These are phyloP conservation scores for Eutypa lata DNA, from an alignment of 2,329 filamentous ascomycete genomes.

Conservation along the genomic window DNA sequence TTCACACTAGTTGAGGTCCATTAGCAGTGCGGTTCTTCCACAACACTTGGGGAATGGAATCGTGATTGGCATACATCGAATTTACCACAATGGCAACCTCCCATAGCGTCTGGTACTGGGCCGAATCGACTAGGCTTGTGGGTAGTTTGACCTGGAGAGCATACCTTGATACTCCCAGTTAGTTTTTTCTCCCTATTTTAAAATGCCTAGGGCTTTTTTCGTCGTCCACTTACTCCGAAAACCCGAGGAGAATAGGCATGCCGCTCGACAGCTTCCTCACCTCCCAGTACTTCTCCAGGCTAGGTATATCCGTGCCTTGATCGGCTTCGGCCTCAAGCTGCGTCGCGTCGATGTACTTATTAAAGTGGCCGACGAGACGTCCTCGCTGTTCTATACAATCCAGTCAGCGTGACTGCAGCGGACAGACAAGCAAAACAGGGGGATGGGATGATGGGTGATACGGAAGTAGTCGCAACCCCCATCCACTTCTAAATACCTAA, in stretches of 20 bases:
- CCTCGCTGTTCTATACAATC: conserved; percentile 15
- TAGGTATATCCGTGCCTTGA: conserved; percentile 15
- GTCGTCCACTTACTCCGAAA: conserved; percentile 20
- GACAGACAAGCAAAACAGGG: not conserved
- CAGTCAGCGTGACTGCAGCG: no score
- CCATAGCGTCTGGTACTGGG: conserved; percentile 22
- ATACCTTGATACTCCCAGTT: conserved; percentile 9
- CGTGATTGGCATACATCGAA: conserved; percentile 23
- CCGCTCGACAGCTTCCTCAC: conserved; percentile 26
- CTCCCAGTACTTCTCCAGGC: conserved; percentile 23
- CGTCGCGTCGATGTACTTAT: conserved; percentile 24
- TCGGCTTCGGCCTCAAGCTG: conserved; percentile 20
- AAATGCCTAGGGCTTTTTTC: no score
- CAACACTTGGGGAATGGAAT: no score
- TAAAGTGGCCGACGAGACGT: conserved; percentile 15
- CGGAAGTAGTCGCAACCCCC: not conserved
- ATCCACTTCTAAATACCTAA: no score
- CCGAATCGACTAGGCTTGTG: conserved; percentile 11
- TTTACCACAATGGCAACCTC: conserved; percentile 22
- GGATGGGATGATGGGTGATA: not conserved
- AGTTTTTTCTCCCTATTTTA: not conserved
- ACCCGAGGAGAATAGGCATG: conserved; percentile 21
- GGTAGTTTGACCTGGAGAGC: conserved; percentile 20
- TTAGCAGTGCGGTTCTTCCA: no score
- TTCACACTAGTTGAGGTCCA: conserved; percentile 16